Evolutionary conservation across 2,329 filamentous ascomycete species (phyloP).

Genomic region (Sphaerulina vaccinii): DNA sequence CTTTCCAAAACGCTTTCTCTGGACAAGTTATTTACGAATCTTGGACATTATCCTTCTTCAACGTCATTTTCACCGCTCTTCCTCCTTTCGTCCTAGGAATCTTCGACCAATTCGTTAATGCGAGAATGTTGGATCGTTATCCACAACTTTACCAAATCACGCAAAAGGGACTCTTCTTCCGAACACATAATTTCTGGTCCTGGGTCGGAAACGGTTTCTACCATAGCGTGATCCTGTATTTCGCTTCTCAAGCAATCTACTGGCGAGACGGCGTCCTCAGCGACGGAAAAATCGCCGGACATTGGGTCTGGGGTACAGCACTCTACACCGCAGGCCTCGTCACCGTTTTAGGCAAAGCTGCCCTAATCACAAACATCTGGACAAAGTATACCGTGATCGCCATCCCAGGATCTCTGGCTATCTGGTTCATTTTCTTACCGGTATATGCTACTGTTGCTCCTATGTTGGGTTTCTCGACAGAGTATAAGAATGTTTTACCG

Average conservation of each 20-base stretch:
- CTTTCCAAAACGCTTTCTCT: constrained; percentile 97
- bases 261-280: constrained; percentile 72
- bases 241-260: constrained; percentile 78
- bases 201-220: constrained; percentile 96
- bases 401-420: constrained; percentile 85
- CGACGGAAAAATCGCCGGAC: constrained; percentile 80
- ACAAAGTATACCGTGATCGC: constrained; percentile 96
- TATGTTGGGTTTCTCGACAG: constrained; percentile 73
- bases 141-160: constrained; percentile 93
- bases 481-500: constrained; percentile 83
- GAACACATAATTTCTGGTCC: constrained; percentile 82
- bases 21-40: constrained; percentile 98
- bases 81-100: constrained; percentile 94
- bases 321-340: constrained; percentile 91
- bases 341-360: constrained; percentile 91
- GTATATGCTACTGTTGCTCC: constrained; percentile 85
- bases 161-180: constrained; percentile 92
- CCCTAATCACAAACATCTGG: constrained; percentile 94
- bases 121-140: constrained; percentile 88
- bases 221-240: constrained; percentile 90
- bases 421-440: constrained; percentile 90
- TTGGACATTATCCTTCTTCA: constrained; percentile 99
- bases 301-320: constrained; percentile 98
- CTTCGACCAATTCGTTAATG: constrained; percentile 95
- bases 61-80: constrained; percentile 94